These are phyloP conservation scores for Skeletonema menzelii DNA, from an alignment of 108 stramenopile species.

Conservation along the genomic window DNA sequence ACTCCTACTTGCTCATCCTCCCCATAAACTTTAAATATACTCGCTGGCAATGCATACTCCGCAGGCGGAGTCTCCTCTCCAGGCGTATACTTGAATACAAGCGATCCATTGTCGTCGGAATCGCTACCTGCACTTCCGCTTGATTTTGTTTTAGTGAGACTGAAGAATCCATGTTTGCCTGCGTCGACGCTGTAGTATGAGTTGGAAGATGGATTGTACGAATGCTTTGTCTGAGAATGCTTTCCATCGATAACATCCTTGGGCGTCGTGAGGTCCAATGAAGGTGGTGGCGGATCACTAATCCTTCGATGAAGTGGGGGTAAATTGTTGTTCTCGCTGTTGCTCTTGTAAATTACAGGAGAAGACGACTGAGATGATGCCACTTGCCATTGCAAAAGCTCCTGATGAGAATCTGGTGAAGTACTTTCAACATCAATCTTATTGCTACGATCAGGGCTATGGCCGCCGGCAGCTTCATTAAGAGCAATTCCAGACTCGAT, in stretches of 20 bases:
- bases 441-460: no score
- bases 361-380: neutral
- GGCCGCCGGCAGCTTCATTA: neutral
- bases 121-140: slow-evolving; percentile 1
- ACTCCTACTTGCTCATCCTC: neutral
- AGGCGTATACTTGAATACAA: slow-evolving; percentile 31
- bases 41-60: slow-evolving; percentile 35
- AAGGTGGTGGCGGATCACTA: neutral
- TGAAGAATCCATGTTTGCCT: slow-evolving; percentile 31
- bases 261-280: neutral
- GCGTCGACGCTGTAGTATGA: slow-evolving; percentile 29
- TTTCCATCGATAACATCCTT: neutral
- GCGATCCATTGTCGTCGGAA: slow-evolving; percentile 19
- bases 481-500: slow-evolving; percentile 29
- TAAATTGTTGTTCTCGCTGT: neutral
- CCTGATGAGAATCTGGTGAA: neutral
- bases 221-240: slow-evolving; percentile 19
- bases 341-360: neutral
- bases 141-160: neutral
- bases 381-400: neutral
- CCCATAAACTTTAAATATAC: slow-evolving; percentile 34
- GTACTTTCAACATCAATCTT: neutral
- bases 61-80: slow-evolving; percentile 29
- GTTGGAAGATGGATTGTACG: slow-evolving; percentile 2
- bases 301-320: neutral